A percentile compares a stretch with the other conserved stretches of the same genome.
phyloP scores from a whole-genome alignment of 2,329 filamentous ascomycete species.

The Penicillium sp. region DNA sequence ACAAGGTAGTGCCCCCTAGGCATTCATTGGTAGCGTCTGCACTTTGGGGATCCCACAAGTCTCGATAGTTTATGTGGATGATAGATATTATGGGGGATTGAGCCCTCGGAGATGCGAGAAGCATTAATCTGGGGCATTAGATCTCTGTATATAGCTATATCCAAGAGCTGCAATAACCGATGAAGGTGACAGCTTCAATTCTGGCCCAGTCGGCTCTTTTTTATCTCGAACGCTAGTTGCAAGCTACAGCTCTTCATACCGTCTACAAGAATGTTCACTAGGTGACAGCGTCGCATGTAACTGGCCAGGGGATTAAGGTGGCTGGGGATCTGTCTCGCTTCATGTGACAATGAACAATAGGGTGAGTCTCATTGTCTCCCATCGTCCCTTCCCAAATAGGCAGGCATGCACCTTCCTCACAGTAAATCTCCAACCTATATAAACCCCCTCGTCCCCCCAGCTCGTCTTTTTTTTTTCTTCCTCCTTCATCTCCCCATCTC shows the following conservation, averaged over 20 bases:
- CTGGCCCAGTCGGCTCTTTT: neutral
- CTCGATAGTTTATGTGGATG: neutral
- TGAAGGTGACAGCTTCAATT: neutral
- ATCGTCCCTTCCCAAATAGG: neutral
- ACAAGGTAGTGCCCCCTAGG: too few relatives aligned
- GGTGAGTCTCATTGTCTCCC: neutral
- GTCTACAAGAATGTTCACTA: neutral
- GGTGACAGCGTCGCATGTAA: neutral
- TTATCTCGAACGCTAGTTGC: neutral
- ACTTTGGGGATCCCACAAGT: neutral
- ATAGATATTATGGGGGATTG: neutral
- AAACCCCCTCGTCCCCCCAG: neutral
- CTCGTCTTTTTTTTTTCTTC: neutral
- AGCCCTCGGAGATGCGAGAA: neutral
- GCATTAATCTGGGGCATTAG: neutral
- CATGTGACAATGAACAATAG: neutral
- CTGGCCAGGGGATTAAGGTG: neutral
- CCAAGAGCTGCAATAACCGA: neutral
- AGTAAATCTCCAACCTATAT: neutral
- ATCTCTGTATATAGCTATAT: neutral
- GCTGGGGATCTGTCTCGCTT: neutral
- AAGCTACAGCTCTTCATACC: neutral
- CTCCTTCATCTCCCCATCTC: neutral
- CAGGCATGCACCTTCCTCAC: neutral
- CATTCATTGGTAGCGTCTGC: neutral